These are phyloP conservation scores for Phytophthora sojae DNA, from an alignment of 352 stramenopile genomes.

Conservation along the genomic window DNA sequence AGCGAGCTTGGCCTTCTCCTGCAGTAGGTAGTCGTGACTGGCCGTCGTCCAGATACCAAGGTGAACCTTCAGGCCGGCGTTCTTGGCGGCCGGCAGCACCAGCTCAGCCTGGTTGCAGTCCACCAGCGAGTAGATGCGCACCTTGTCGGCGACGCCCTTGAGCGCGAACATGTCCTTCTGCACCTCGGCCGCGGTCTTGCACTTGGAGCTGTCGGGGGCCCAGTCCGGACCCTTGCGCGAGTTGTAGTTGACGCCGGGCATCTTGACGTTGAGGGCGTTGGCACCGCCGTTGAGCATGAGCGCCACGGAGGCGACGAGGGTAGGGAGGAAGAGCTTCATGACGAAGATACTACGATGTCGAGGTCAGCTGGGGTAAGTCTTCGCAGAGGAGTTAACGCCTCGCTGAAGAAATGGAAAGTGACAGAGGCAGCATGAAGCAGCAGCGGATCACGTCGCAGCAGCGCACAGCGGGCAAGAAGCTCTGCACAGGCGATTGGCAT, in stretches of 20 bases:
- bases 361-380: background rate
- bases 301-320: conserved; percentile 21
- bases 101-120: conserved; percentile 48
- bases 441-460: conserved; percentile 1
- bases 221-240: conserved; percentile 66
- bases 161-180: conserved; percentile 63
- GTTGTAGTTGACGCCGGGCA: conserved; percentile 84
- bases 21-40: conserved; percentile 34
- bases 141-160: conserved; percentile 51
- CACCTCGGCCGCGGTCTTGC: conserved; percentile 58
- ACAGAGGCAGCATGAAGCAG: background rate
- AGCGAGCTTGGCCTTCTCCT: conserved; percentile 45
- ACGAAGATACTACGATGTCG: background rate
- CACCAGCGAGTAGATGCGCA: conserved; percentile 72
- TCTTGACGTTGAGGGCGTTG: conserved; percentile 61
- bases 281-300: conserved; percentile 24
- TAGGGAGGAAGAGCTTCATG: conserved; percentile 48
- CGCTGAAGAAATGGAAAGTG: conserved; percentile 20
- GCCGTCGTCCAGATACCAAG: conserved; percentile 63
- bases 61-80: conserved; percentile 48
- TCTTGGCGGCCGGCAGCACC: conserved; percentile 47
- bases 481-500: conserved; percentile 6
- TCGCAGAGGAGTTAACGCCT: conserved; percentile 4
- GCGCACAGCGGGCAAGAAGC: conserved; percentile 11
- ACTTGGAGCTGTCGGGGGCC: conserved; percentile 41